Evolutionary conservation across 495 filamentous ascomycete genomes (phyloP), one percentile per base, ranked within the genome.

Genomic region (Xylaria castorea): DNA sequence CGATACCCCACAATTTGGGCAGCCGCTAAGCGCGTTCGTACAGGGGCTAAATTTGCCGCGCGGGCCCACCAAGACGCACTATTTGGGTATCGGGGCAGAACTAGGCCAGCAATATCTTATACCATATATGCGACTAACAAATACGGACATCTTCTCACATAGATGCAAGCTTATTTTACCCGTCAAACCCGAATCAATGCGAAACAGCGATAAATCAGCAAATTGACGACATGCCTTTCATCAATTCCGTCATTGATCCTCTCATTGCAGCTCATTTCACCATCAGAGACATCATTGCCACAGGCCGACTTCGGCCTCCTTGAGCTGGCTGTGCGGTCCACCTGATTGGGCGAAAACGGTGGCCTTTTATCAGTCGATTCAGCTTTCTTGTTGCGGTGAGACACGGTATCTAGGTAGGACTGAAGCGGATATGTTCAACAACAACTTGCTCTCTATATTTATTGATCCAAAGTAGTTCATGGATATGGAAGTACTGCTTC

Each of bases 191-290:
- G 22, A 53, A 20, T 51, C 32, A 46, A 20, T 25, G 46, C 25
- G 18, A 57, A n/a, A 68, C 1, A 53, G 34, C n/a, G 22, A 27
- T 92, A 93, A 71, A 60, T 71, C 58, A 74, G 34, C 18, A 46
- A 18, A 70, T 70, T 70, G 67, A 70, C 67, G 67, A 70, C 53
- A 70, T 70, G 67, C 27, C 38, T 70, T 36, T 70, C 55, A 30
- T 20, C 40, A 62, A 70, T 70, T 70, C 55, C 67, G 67, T 62
- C 67, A 70, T 68, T 57, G 20, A 44, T 68, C 14, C 34, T 68
- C 66, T 68, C 66, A 68, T 61, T 22, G 27, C 44, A 32, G 18
- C 67, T 70, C 34, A 70, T 61, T 48, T 36, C n/a, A 3, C n/a
- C 50, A 36, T 5, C 14, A 50, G 32, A 48, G 18, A 40, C 50